Evolutionary conservation across 352 stramenopile genomes (phyloP), one percentile per base, ranked within the genome.

Genomic region (Phytophthora sansomeana): DNA sequence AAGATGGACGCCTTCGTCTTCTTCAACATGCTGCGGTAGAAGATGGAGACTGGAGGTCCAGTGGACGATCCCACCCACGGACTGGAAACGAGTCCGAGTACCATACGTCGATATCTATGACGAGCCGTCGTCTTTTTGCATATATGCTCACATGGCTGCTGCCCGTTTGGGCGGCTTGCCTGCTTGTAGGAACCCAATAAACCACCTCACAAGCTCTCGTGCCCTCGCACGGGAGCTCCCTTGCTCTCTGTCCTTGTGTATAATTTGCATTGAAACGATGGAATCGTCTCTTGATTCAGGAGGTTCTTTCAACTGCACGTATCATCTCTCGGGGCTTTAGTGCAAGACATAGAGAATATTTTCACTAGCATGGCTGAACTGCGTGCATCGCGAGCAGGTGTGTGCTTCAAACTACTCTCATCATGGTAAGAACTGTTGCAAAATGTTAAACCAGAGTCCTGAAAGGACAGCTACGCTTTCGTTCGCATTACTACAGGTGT

Each of bases 1-100:
- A 81, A 77, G 50, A 73, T 84, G 41, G 77, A 86, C 61, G 58
- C 70, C 33, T 83, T 79, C 67, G 69, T 83, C 41, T 80, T 81
- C 51, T 70, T 75, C 21, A 70, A 72, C 38, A 70, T 83, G 72
- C 49, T 86, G 69, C 72, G 75, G 63, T 85, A 80, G 57, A 24
- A 36, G 21, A 24, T 24, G 21, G 21, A 24, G 21, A 24, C 21
- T 24, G 21, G 1, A 24, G 21, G 21, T 24, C 21, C 21, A 24
- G 21, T 24, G 21, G 21, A 24, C 3, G 21, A 24, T 24, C 21
- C 21, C 21, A 24, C 21, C 21, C 21, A 24, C 21, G 21, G 21
- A 24, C 21, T 24, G 21, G 21, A 19, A 44, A 19, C 5, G 10
- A 33, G 28, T 32, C 29, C 43, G 44, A 58, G 66, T 74, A 74